A percentile compares a stretch with the other conserved stretches of the same genome.
phyloP scores from a whole-genome alignment of 176 grass and related monocot genomes.

The Triticum timopheevii region DNA sequence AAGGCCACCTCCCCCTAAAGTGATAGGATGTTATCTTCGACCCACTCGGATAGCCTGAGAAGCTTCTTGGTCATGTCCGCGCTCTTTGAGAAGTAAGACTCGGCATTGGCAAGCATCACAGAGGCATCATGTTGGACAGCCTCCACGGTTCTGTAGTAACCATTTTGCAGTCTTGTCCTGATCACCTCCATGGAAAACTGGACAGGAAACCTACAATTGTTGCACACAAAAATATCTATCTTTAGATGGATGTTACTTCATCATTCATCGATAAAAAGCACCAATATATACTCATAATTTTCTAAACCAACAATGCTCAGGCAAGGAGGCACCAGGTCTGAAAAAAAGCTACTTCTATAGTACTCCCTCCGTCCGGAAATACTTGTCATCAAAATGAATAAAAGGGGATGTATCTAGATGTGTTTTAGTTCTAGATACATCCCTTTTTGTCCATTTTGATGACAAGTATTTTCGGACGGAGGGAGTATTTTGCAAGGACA shows the following conservation, averaged over 20 bases:
- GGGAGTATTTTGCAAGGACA: not conserved
- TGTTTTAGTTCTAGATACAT: too few species aligned
- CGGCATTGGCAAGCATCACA: conserved; percentile 67
- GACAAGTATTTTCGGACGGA: too few species aligned
- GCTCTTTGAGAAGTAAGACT: conserved; percentile 69
- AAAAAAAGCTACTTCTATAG: not conserved
- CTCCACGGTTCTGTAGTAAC: conserved; percentile 79
- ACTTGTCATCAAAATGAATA: too few species aligned
- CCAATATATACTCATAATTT: not conserved
- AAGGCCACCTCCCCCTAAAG: conserved; percentile 34
- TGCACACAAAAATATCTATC: conserved; percentile 5
- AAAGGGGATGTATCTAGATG: too few species aligned
- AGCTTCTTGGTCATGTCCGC: conserved; percentile 68
- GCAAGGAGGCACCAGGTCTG: not conserved
- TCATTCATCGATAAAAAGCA: conserved; percentile 4
- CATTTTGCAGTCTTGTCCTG: conserved; percentile 71
- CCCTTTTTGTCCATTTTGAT: too few species aligned
- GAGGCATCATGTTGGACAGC: conserved; percentile 71
- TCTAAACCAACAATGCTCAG: not conserved
- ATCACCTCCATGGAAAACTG: conserved; percentile 88
- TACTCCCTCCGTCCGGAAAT: too few species aligned
- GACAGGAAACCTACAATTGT: conserved; percentile 66
- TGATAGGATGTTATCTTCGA: conserved; percentile 44
- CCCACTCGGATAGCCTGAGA: conserved; percentile 51
- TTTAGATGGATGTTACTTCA: not conserved